Conservation (phyloP, 2,329 filamentous ascomycete genomes). For the Aureobasidium pullulans region DNA sequence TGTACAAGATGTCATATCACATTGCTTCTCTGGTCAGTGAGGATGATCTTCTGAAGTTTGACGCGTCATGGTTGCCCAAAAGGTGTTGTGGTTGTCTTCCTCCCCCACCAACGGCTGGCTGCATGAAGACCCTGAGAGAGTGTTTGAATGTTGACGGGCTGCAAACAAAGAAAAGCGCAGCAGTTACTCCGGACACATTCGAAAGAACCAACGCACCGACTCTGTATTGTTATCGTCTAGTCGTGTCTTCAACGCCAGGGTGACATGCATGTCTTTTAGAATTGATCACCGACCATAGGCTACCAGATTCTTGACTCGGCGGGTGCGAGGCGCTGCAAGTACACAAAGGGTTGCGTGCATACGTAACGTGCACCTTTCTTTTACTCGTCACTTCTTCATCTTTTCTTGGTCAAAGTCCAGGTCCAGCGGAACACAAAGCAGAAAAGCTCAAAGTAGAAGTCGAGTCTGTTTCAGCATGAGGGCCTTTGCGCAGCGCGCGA, state of each 20-base stretch:
- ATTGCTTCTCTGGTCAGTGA: too few species aligned
- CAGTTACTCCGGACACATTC: background rate
- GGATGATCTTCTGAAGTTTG: background rate
- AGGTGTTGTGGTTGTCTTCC: background rate
- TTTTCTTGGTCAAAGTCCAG: background rate
- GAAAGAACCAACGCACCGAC: background rate
- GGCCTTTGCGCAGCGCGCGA: constrained; percentile 15
- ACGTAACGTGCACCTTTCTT: background rate
- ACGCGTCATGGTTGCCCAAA: background rate
- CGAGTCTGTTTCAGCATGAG: constrained; percentile 15
- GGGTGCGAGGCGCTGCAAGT: background rate
- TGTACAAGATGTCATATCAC: too few species aligned
- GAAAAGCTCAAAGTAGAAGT: background rate
- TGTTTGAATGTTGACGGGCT: background rate
- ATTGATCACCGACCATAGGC: background rate
- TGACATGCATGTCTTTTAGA: background rate
- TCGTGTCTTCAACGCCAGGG: background rate
- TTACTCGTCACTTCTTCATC: background rate
- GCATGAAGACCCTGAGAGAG: background rate
- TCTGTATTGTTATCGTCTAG: background rate
- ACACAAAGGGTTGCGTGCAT: background rate
- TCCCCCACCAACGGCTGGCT: background rate
- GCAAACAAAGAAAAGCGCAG: constrained; percentile 1
- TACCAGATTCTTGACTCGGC: background rate
- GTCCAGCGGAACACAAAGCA: background rate